phyloP scores from a whole-genome alignment of 129 eudicot genomes.

The sunflower (Helianthus annuus) region HanXRQr2.0-SUNRISE NC_035434.2:131694757-131695256 shows the following conservation, averaged over 20 bases:
- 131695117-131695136: neutral
- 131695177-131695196: neutral
- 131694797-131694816: constrained; percentile 69
- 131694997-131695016: neutral
- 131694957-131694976: neutral
- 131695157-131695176: too few relatives aligned
- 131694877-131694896: neutral
- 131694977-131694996: neutral
- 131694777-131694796: constrained; percentile 98
- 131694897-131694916: neutral
- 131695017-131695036: neutral
- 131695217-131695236: too few relatives aligned
- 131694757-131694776: constrained; percentile 81
- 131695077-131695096: neutral
- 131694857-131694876: too few relatives aligned
- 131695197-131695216: neutral
- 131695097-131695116: neutral
- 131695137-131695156: neutral
- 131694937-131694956: neutral
- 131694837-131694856: too few relatives aligned
- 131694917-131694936: neutral
- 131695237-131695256: too few relatives aligned
- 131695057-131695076: neutral
- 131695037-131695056: neutral
- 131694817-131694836: too few relatives aligned